Base-by-base conservation (phyloP, 1,139 yeast genomes). In the Kodamaea ohmeri region DNA sequence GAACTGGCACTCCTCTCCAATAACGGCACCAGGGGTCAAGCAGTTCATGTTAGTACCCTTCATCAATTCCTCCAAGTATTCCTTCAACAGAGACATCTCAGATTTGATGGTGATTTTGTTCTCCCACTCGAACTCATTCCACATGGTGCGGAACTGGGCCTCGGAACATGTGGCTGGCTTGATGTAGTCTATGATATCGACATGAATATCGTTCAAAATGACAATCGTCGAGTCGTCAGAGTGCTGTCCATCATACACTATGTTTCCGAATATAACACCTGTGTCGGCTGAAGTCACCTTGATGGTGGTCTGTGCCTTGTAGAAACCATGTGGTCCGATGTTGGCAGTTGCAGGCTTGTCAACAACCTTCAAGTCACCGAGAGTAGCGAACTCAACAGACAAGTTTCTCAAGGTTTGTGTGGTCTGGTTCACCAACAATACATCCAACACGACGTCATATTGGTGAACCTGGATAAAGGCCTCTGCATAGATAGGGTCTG, bases 111-210 rank as follows among this genome's bases (percentile, higher is more conserved):
- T 86, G 55, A 94, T 92, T 70, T 94, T 94, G 68, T 94, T 94
- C 65, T 94, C 99, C 99, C 99, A 94, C 67, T 94, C 99, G 60
- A 94, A 94, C 61, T 90, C 97, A 60, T 89, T 87, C 99, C 99
- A 94, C 97, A 90, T 90, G 53, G 82, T 79, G 55, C 98, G 86
- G 86, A 94, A 94, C 50, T 79, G 84, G 37, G 82, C 79, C 63
- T 92, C 98, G 13, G 89, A 70, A 61, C 96, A 88, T 19, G 78
- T 75, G 11, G 96, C 95, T 17, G 98, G 97, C 60, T 87, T 88
- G 61, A 94, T 90, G 67, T 94, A 94, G 64, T 92, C 97, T 92
- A 92, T 87, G 43, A 92, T 88, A 60, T 92, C 97, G 45, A 92
- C 90, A 58, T 92, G 96, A 41, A 94, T 89, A 59, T 92, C 98